phyloP scores from a whole-genome alignment of 208 protist genomes.

The Leishmania lainsoni region DNA sequence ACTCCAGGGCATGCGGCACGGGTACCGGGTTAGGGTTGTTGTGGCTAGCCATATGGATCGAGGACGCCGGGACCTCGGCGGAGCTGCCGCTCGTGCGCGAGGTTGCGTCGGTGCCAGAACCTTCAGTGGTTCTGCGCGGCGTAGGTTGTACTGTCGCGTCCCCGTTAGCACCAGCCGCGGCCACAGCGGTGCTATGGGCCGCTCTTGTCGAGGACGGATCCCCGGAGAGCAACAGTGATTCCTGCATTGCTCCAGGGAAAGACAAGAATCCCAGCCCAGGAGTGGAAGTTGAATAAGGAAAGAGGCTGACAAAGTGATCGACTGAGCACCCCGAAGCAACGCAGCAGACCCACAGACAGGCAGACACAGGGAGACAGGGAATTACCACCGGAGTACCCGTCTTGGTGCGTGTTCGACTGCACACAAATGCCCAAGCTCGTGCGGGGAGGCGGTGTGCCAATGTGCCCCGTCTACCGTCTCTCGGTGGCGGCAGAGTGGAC shows the following conservation, averaged over 20 bases:
- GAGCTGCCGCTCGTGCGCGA: constrained; percentile 8
- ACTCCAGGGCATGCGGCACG: background rate
- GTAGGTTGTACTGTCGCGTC: constrained; percentile 6
- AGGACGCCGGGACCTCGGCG: background rate
- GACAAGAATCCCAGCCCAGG: background rate
- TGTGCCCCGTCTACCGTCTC: too few relatives aligned
- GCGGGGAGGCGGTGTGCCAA: too few relatives aligned
- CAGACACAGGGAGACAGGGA: background rate
- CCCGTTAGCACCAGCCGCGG: background rate
- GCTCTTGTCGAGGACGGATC: background rate
- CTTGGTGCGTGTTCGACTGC: too few relatives aligned
- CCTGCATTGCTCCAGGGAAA: background rate
- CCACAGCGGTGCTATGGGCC: background rate
- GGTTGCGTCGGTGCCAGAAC: constrained; percentile 15
- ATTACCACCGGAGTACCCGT: background rate
- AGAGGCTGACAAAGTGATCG: background rate
- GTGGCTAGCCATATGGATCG: background rate
- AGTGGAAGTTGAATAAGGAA: background rate
- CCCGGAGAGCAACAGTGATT: background rate
- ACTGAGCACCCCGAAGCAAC: too few relatives aligned
- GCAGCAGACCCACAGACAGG: background rate
- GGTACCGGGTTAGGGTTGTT: background rate
- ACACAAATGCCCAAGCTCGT: too few relatives aligned
- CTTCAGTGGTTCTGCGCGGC: constrained; percentile 22
- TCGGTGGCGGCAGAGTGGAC: too few relatives aligned